A percentile compares a stretch with the other conserved stretches of the same genome.
Evolutionary conservation across 164 flowering plant genomes (phyloP).

Genomic region (Vitis cinerea): DNA sequence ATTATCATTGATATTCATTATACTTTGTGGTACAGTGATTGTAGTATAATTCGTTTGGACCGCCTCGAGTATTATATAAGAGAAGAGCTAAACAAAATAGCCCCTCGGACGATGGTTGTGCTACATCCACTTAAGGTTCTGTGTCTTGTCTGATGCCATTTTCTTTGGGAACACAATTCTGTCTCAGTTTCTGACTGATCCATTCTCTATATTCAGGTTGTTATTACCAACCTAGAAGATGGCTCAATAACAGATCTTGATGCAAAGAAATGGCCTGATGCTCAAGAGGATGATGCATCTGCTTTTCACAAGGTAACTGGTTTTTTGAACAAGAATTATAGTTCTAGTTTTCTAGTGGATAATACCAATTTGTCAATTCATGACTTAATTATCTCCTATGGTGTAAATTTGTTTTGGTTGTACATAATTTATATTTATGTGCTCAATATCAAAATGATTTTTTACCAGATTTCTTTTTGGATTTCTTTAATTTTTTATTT

Average conservation of each 20-base stretch:
- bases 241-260: constrained; percentile 55
- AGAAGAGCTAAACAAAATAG: constrained; percentile 88
- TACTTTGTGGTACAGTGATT: constrained; percentile 58
- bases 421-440: too few relatives aligned
- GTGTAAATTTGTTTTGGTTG: background rate
- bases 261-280: constrained; percentile 96
- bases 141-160: constrained; percentile 5
- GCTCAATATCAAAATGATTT: too few relatives aligned
- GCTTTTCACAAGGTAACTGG: constrained; percentile 71
- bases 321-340: background rate
- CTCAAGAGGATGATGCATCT: constrained; percentile 66
- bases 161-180: background rate
- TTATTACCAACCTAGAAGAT: constrained; percentile 80
- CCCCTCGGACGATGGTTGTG: constrained; percentile 89
- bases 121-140: constrained; percentile 84
- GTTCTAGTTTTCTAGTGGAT: background rate
- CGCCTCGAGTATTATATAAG: constrained; percentile 90
- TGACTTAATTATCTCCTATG: background rate
- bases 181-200: constrained; percentile 3
- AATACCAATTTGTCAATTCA: background rate
- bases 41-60: constrained; percentile 66
- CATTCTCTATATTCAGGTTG: constrained; percentile 53
- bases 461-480: too few relatives aligned
- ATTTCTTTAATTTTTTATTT: too few relatives aligned
- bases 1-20: background rate